Conservation (phyloP, 1,139 yeast genomes). For the Spencermartinsiella ligniputridi region DNA sequence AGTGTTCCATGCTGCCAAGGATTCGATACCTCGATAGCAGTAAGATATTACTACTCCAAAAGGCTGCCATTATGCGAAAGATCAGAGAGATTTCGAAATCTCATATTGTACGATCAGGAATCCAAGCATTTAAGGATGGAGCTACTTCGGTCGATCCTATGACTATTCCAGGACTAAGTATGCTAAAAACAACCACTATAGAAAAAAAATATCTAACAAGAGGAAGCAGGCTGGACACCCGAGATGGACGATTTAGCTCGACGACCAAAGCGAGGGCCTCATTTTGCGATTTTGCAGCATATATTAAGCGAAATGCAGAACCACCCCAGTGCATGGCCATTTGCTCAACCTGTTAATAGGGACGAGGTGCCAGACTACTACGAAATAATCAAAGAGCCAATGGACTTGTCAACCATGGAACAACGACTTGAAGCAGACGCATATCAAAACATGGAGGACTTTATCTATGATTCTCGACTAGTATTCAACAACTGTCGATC, state of each 20-base stretch:
- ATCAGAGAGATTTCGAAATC: conserved; percentile 75
- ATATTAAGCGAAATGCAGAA: conserved; percentile 81
- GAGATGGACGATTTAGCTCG: conserved; percentile 98
- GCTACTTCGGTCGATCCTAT: conserved; percentile 52
- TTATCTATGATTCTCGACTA: conserved; percentile 79
- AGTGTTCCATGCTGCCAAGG: conserved; percentile 87
- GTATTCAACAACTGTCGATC: conserved; percentile 75
- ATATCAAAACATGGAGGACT: conserved; percentile 86
- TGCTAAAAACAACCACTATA: too few relatives aligned
- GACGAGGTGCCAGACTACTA: conserved; percentile 97
- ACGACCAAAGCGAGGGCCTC: conserved; percentile 91
- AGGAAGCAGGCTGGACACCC: conserved; percentile 96
- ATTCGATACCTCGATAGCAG: conserved; percentile 85
- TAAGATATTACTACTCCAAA: conserved; percentile 78
- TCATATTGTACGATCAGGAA: conserved; percentile 77
- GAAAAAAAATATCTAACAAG: too few relatives aligned
- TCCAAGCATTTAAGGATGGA: conserved; percentile 56
- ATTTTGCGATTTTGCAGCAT: conserved; percentile 89
- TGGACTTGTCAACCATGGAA: conserved; percentile 97
- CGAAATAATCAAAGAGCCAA: conserved; percentile 96
- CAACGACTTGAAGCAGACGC: conserved; percentile 86
- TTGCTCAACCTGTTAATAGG: conserved; percentile 83
- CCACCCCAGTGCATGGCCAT: conserved; percentile 99
- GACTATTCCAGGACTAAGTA: conserved; percentile 71
- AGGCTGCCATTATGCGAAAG: conserved; percentile 85